Conservation (phyloP, 306 rosid genomes). For the Lotus japonicus region DNA sequence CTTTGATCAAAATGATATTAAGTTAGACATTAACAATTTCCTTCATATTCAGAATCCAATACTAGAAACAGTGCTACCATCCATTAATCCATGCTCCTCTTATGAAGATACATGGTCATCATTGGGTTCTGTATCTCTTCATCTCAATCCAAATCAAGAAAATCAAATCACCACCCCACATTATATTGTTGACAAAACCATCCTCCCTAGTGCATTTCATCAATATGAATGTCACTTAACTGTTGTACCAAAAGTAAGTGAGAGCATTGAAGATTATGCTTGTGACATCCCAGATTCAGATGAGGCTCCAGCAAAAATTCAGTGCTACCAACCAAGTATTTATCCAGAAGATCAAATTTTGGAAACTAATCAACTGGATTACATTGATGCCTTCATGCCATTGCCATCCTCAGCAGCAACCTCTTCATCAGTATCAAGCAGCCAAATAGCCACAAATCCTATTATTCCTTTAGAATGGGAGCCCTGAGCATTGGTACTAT, state of each 20-base stretch:
- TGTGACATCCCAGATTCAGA: slow-evolving; percentile 30
- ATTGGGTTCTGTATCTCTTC: slow-evolving; percentile 24
- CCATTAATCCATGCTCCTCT: slow-evolving; percentile 18
- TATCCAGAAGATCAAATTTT: slow-evolving; percentile 28
- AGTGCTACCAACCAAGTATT: slow-evolving; percentile 16
- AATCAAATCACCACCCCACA: slow-evolving; percentile 25
- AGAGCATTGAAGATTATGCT: slow-evolving; percentile 34
- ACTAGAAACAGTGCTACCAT: slow-evolving; percentile 26
- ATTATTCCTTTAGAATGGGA: slow-evolving; percentile 27
- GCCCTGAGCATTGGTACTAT: slow-evolving; percentile 12
- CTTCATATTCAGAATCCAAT: slow-evolving; percentile 34
- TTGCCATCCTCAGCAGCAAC: slow-evolving; percentile 32
- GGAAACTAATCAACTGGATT: slow-evolving; percentile 40
- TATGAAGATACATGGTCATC: slow-evolving; percentile 28
- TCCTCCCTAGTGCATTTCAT: slow-evolving; percentile 23
- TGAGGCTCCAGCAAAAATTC: slow-evolving; percentile 28
- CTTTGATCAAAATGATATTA: slow-evolving; percentile 32
- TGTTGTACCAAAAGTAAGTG: slow-evolving; percentile 37
- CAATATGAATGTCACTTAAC: slow-evolving; percentile 18
- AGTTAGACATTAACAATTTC: no score
- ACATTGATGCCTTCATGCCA: slow-evolving; percentile 39
- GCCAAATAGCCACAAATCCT: slow-evolving; percentile 20
- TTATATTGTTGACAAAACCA: slow-evolving; percentile 24
- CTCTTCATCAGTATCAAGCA: slow-evolving; percentile 20
- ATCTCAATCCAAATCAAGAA: slow-evolving; percentile 31